These are phyloP conservation scores for Avicennia marina DNA, from an alignment of 257 asterid species.

Conservation along the genomic window DNA sequence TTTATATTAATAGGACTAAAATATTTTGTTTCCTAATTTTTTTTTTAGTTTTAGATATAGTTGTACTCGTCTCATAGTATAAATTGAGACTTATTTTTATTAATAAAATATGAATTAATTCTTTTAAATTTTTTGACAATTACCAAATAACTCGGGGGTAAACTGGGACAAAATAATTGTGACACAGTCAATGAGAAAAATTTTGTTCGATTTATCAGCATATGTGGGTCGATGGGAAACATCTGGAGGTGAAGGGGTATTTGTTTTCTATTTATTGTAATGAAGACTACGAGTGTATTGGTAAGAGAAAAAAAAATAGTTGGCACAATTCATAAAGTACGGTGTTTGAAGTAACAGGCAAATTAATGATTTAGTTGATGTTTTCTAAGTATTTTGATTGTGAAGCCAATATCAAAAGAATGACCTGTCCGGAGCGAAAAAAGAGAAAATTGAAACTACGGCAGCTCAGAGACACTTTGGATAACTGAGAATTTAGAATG, in stretches of 20 bases:
- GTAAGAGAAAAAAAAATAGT: not conserved
- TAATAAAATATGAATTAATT: too few species aligned
- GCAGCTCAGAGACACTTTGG: not conserved
- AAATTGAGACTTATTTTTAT: too few species aligned
- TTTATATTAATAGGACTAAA: too few species aligned
- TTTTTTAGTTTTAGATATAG: too few species aligned
- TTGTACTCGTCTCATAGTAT: too few species aligned
- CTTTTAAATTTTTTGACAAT: too few species aligned
- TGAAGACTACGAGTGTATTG: not conserved
- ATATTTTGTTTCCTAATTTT: too few species aligned
- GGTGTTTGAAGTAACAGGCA: slow-evolving; percentile 2
- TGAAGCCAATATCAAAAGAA: not conserved
- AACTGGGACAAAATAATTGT: not conserved
- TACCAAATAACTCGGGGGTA: not conserved
- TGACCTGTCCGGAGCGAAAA: too few species aligned
- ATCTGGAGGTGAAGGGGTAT: not conserved
- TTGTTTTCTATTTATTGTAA: not conserved
- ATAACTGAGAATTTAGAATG: slow-evolving; percentile 5
- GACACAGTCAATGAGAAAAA: not conserved
- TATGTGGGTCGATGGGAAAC: not conserved
- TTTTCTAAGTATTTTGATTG: not conserved
- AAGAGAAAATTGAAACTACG: not conserved
- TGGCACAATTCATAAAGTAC: not conserved
- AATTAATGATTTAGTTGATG: too few species aligned
- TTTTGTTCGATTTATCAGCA: not conserved